Evolutionary conservation across 75 land plant species (phyloP), one percentile per base, ranked within the genome.

Genomic region (Picea glauca): DNA sequence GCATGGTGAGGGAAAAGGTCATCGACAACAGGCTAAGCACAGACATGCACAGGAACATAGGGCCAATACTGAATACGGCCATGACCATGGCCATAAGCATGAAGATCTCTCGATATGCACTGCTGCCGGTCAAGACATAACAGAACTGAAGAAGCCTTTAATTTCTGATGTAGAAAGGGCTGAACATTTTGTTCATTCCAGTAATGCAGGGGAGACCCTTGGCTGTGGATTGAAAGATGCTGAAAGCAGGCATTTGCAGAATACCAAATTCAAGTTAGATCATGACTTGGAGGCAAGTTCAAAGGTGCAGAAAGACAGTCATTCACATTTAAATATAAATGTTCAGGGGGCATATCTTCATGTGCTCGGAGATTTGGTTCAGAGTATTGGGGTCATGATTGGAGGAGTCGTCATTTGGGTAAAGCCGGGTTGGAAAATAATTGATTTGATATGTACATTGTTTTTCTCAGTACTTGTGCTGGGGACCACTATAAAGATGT

Each of bases 311-410:
- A 18, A 9, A 77, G 79, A 30, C 13, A 78, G 62, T 66, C 60
- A 84, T 60, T 83, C 76, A 70, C 87, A 74, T 58, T 13, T 86
- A 74, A 95, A 91, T 26, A 91, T 95, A n/a, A 96, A 96, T 79
- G 92, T 94, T 43, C 86, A 78, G 26, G 84, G 96, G 8, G 98
- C 98, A 17, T 93, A 92, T 80, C 87, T 95, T 3, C 98, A 95
- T 80, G 98, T 95, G 5, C 83, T 93, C 3, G 98, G 96, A 26
- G 98, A 95, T 84, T 87, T 88, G 35, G 85, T 96, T 61, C 98
- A 96, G 74, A 94, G 97, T 75, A 81, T 96, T 50, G 97, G 98
- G 0, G 98, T 96, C 15, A 94, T 96, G 98, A 83, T 93, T 79
- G 94, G 94, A 65, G 98, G 98, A 17, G 98, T 86, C 20, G 46